Conservation (phyloP, 176 grass and related monocot species). For the Areca catechu region DNA sequence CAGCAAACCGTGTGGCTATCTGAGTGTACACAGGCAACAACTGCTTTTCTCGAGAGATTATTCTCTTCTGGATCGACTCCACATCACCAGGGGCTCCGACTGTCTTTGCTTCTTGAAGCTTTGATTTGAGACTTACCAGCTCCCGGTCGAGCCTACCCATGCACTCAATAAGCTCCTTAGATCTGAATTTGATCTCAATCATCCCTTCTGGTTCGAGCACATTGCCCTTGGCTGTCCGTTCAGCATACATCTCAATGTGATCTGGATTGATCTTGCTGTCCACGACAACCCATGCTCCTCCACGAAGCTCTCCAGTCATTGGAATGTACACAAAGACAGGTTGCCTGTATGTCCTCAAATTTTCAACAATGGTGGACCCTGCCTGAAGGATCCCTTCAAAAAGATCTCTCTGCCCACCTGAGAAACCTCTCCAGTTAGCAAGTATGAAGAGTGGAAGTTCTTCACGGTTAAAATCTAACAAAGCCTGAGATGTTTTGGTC, state of each 20-base stretch:
- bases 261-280: conserved; percentile 99
- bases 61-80: conserved; percentile 47
- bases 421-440: conserved; percentile 98
- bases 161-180: conserved; percentile 75
- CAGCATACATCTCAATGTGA: conserved; percentile 93
- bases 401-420: conserved; percentile 91
- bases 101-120: conserved; percentile 46
- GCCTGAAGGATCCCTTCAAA: conserved; percentile 99
- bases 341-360: conserved; percentile 85
- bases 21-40: conserved; percentile 82
- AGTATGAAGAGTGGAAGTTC: conserved; percentile 90
- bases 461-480: conserved; percentile 90
- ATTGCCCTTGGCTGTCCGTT: conserved; percentile 79
- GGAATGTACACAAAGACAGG: conserved; percentile 95
- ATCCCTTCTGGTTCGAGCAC: conserved; percentile 90
- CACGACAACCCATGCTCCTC: conserved; percentile 96
- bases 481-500: conserved; percentile 85
- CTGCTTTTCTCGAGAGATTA: conserved; percentile 51
- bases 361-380: conserved; percentile 93
- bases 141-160: conserved; percentile 85
- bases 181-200: conserved; percentile 89
- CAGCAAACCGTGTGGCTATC: conserved; percentile 89
- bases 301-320: conserved; percentile 79
- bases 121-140: conserved; percentile 52
- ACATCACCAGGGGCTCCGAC: conserved; percentile 24